Percentiles rank a stretch among this genome's conserved stretches.
phyloP scores from a whole-genome alignment of 2,329 filamentous ascomycete genomes.

The Colletotrichum chrysophilum region DNA sequence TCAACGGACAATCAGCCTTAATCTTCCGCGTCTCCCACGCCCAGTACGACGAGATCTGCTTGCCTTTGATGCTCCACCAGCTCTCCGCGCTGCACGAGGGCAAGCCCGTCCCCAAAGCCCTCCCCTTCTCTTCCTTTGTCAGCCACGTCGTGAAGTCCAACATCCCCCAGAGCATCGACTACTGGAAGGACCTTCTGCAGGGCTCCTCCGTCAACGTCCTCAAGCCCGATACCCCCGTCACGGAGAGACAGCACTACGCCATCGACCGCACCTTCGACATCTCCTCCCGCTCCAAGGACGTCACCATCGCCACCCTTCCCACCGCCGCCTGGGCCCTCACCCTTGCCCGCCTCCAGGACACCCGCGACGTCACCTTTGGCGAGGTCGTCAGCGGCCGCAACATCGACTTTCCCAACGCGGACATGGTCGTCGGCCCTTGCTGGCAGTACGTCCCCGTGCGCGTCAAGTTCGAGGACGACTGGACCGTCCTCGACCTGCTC shows the following conservation, averaged over 20 bases:
- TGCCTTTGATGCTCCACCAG: constrained; percentile 66
- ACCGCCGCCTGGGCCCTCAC: constrained; percentile 71
- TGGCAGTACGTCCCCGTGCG: constrained; percentile 72
- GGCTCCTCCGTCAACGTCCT: constrained; percentile 55
- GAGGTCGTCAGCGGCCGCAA: constrained; percentile 71
- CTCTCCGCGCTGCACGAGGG: constrained; percentile 58
- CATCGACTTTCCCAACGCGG: constrained; percentile 58
- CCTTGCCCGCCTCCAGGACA: constrained; percentile 57
- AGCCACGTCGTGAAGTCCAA: constrained; percentile 43
- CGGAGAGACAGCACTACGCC: constrained; percentile 42
- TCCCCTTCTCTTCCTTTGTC: constrained; percentile 53
- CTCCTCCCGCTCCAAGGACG: constrained; percentile 53
- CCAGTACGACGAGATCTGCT: constrained; percentile 73
- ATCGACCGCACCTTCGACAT: constrained; percentile 50
- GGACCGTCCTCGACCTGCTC: constrained; percentile 59
- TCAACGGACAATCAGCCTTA: constrained; percentile 44
- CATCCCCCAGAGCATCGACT: constrained; percentile 56
- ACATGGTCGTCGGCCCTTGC: constrained; percentile 67
- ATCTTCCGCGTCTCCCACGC: constrained; percentile 70
- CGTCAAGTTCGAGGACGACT: constrained; percentile 55
- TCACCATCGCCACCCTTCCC: constrained; percentile 69
- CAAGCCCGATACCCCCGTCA: constrained; percentile 41
- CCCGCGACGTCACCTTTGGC: constrained; percentile 67
- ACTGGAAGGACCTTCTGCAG: constrained; percentile 65
- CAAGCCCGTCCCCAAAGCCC: constrained; percentile 31